A percentile compares a stretch with the other conserved stretches of the same genome.
Evolutionary conservation across 148 eudicot genomes (phyloP).

Genomic region (Selenicereus undatus): DNA sequence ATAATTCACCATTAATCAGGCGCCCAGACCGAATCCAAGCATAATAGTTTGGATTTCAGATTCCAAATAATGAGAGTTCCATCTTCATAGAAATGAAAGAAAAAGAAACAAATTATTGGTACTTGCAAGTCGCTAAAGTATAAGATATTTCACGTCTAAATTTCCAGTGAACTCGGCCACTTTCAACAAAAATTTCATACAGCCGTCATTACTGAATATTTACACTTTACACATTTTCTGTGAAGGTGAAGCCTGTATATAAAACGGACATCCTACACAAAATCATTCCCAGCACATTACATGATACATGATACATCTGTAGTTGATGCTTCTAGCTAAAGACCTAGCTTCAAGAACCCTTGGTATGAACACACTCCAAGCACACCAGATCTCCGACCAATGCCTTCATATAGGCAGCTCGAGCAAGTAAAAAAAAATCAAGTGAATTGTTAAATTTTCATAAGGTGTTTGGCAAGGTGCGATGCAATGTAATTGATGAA

Average conservation of each 20-base stretch:
- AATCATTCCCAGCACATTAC: constrained; percentile 15
- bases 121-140: too few relatives aligned
- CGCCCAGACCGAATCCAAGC: too few relatives aligned
- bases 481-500: neutral
- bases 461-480: neutral
- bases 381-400: neutral
- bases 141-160: too few relatives aligned
- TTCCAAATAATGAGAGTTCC: too few relatives aligned
- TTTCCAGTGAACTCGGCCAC: too few relatives aligned
- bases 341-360: neutral
- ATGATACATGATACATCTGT: constrained; percentile 12
- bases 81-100: too few relatives aligned
- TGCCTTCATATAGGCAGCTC: neutral
- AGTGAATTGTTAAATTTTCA: constrained; percentile 4
- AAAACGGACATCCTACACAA: constrained; percentile 18
- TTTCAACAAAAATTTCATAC: neutral
- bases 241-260: constrained; percentile 12
- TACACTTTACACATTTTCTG: constrained; percentile 25
- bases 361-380: neutral
- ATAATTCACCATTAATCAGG: too few relatives aligned
- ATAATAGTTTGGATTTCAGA: too few relatives aligned
- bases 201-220: constrained; percentile 17
- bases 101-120: too few relatives aligned
- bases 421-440: neutral
- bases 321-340: neutral